phyloP scores from a whole-genome alignment of 305 asterid genomes.

The Fraxinus sp. region DNA sequence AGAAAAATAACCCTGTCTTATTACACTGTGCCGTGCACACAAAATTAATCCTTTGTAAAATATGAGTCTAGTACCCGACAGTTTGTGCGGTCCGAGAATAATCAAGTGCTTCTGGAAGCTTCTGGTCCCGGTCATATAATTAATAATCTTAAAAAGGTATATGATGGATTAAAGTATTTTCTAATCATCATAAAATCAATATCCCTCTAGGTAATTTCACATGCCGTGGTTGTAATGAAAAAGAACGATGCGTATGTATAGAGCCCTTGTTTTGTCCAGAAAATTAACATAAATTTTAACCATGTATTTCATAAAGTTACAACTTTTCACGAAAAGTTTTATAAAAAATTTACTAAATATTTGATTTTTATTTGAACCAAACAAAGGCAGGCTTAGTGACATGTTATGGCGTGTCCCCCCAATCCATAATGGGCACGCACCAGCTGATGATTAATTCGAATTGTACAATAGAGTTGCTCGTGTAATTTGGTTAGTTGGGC shows the following conservation, averaged over 20 bases:
- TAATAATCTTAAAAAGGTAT: not conserved
- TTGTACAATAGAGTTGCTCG: not conserved
- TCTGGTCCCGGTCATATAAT: not conserved
- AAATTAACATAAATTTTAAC: too few relatives aligned
- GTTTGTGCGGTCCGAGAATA: not conserved
- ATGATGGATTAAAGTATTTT: not conserved
- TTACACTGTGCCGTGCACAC: not conserved
- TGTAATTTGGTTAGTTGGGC: not conserved
- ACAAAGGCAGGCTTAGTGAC: not conserved
- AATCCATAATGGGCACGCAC: not conserved
- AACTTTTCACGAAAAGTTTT: not conserved
- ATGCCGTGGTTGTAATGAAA: not conserved
- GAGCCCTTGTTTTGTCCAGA: too few relatives aligned
- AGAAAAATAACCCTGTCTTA: not conserved
- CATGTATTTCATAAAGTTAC: not conserved
- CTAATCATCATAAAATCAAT: not conserved
- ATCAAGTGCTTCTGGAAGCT: not conserved
- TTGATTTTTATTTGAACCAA: not conserved
- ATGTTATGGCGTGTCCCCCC: not conserved
- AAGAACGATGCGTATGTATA: not conserved
- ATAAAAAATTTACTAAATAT: too few relatives aligned
- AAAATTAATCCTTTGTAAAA: not conserved
- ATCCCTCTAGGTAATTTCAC: not conserved
- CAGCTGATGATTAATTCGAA: not conserved
- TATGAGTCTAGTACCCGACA: not conserved